phyloP scores from a whole-genome alignment of 768 basidiomycete genomes.

The Tulasnella sp. region DNA sequence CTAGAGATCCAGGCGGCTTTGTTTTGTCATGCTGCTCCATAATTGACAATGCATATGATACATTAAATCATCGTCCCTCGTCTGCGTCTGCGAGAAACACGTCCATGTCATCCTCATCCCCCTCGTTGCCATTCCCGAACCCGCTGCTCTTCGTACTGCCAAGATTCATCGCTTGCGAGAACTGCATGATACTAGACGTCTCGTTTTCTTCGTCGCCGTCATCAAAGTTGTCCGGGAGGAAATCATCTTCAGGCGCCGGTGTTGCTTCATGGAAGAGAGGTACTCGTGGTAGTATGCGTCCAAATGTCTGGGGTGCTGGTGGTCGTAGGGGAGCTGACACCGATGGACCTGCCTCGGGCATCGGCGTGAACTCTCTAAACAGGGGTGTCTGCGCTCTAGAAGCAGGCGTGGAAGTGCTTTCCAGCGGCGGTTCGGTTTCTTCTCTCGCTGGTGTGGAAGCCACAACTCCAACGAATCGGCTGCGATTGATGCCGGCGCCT shows the following conservation, averaged over 20 bases:
- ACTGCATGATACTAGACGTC: conserved; percentile 53
- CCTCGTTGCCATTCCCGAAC: conserved; percentile 62
- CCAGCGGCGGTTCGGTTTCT: conserved; percentile 19
- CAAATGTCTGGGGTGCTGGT: conserved; percentile 11
- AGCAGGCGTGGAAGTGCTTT: conserved; percentile 17
- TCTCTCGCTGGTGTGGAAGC: conserved; percentile 29
- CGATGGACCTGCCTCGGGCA: conserved; percentile 26
- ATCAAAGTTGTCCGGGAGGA: conserved; percentile 22
- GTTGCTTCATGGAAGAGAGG: conserved; percentile 35
- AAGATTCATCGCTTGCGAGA: conserved; percentile 60
- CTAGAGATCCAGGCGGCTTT: too few relatives aligned
- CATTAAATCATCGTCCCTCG: conserved; percentile 41
- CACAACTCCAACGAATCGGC: conserved; percentile 26
- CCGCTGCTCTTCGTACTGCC: conserved; percentile 47
- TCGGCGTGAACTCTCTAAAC: conserved; percentile 45
- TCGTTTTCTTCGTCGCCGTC: conserved; percentile 30
- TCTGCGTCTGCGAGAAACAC: conserved; percentile 53
- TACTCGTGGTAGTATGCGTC: conserved; percentile 31
- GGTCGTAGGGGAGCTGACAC: not conserved
- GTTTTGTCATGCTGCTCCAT: too few relatives aligned
- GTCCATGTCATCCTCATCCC: conserved; percentile 51
- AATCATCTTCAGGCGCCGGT: not conserved
- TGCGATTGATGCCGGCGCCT: conserved; percentile 22
- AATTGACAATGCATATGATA: too few relatives aligned
- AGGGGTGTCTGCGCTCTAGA: conserved; percentile 50